Evolutionary conservation across 371 early-diverging fungal genomes (phyloP), one percentile per base, ranked within the genome.

Genomic region (Mucor lusitanicus): DNA sequence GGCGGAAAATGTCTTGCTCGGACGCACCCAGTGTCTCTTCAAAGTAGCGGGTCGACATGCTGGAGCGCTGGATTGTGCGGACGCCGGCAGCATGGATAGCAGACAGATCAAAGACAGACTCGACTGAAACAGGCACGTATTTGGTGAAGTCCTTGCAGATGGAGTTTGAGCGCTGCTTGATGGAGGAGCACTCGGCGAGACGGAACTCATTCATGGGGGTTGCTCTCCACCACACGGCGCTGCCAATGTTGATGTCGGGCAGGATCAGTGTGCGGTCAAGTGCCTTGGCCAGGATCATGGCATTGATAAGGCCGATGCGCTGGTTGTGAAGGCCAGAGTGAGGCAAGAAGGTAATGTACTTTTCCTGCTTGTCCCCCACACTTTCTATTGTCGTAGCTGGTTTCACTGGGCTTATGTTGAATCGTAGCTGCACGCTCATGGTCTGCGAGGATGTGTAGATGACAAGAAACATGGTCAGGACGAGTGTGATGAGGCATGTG

Each of bases 291-390:
- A 88, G 73, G 8, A 88, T 61, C 30, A 84, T 65, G 1, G 86
- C 87, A 48, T 88, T 88, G 60, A 85, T 80, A 35, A 87, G 76
- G 8, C 81, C 75, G 27, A 85, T 75, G 6, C 84, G 80, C 66
- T 89, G 89, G 46, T 87, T 87, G 57, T 86, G 83, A 42, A 87
- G 77, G 13, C 89, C 89, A 17, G 85, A 86, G 67, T 89, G 89
- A 23, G 89, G 89, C 17, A 85, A 61, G 68, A 77, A 89, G 1
- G 85, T 77, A 5, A 89, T 58, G 40, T 74, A 89, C 32, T 79
- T 80, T 50, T 80, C 76, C 13, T 59, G 28, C 23, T 35, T 50
- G 1, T 37, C 25, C 6, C 39, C 25, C 33, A 54, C 40, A 21
- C 61, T n/a, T 7, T 33, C 2, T 17, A 17, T 23, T 21, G 23